Evolutionary conservation across 345 rosid species (phyloP), one percentile per base, ranked within the genome.

Genomic region (Excoecaria agallocha): DNA sequence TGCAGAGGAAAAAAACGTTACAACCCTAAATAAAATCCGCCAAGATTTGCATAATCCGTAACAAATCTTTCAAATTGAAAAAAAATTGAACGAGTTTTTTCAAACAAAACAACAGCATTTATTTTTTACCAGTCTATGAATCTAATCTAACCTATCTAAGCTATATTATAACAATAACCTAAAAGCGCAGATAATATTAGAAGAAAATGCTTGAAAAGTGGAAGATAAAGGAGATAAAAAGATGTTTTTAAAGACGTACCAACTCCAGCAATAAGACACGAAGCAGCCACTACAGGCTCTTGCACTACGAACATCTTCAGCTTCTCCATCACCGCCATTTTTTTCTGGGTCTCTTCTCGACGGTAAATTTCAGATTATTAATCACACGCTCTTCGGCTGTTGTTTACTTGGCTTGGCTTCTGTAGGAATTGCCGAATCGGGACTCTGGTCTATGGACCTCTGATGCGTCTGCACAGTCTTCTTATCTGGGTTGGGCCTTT

Each of bases 221-320:
- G 11, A 62, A 49, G 61, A 11, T 10, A 17, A 25, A 41, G 16
- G 45, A 16, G 69, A 35, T 24, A 72, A 72, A 30, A 66, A 50
- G 57, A 12, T 16, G 38, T 9, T 11, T 22, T 48, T 8, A 19
- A 66, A 69, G 73, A 66, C 55, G 56, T 30, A 95, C 99, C 99
- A 68, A 93, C 59, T 60, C 92, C 97, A 57, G 85, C 99, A 69
- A 95, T 89, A 66, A 91, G 87, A 81, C 93, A 91, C 75, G 97
- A 93, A 70, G 91, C 97, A 8, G 96, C 92, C 3, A 95, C 93
- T 7, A 93, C 92, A 1, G 99, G 98, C 82, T 95, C 98, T 75
- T 93, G 96, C 67, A 85, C 98, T 1, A 90, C 88, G 74, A 95
- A 90, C 71, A 91, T 90, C 85, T 85, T 93, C 78, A 95, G 79